A percentile compares a stretch with the other conserved stretches of the same genome.
Conservation (phyloP, 1,284 basidiomycete species). For the Leccinum solheimii region DNA sequence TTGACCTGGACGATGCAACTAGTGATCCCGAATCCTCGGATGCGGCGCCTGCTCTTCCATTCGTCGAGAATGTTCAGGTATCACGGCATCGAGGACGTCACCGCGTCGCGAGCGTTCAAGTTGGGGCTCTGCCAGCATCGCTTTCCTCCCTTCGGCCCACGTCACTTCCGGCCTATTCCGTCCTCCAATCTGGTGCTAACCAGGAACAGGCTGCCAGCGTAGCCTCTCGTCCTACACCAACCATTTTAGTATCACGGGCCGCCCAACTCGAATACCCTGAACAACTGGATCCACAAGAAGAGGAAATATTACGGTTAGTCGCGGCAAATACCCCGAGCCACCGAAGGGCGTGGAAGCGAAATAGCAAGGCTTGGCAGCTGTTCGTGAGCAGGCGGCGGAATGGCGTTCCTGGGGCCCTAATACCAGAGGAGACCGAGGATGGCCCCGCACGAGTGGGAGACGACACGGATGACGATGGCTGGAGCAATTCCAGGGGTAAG, state of each 20-base stretch:
- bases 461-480: conserved; percentile 25
- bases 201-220: conserved; percentile 2
- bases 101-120: conserved; percentile 26
- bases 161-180: conserved; percentile 64
- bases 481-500: conserved; percentile 20
- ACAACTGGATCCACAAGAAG: conserved; percentile 47
- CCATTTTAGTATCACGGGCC: conserved; percentile 5
- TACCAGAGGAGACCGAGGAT: conserved; percentile 50
- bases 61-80: conserved; percentile 45
- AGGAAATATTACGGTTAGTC: conserved; percentile 58
- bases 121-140: conserved; percentile 50
- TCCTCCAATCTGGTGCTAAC: conserved; percentile 39
- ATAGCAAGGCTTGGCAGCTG: conserved; percentile 62
- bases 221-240: not conserved
- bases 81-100: conserved; percentile 35
- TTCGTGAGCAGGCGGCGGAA: conserved; percentile 51
- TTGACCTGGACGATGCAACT: conserved; percentile 59
- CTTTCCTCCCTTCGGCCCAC: conserved; percentile 62
- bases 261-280: conserved; percentile 23
- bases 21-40: conserved; percentile 35
- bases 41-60: conserved; percentile 39
- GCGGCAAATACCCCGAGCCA: conserved; percentile 71
- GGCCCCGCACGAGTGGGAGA: conserved; percentile 20
- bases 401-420: conserved; percentile 38
- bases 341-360: conserved; percentile 64